A percentile compares a stretch with the other conserved stretches of the same genome.
These are phyloP conservation scores for Calonectria honghensis DNA, from an alignment of 2,329 filamentous ascomycete species.

Conservation along the genomic window DNA sequence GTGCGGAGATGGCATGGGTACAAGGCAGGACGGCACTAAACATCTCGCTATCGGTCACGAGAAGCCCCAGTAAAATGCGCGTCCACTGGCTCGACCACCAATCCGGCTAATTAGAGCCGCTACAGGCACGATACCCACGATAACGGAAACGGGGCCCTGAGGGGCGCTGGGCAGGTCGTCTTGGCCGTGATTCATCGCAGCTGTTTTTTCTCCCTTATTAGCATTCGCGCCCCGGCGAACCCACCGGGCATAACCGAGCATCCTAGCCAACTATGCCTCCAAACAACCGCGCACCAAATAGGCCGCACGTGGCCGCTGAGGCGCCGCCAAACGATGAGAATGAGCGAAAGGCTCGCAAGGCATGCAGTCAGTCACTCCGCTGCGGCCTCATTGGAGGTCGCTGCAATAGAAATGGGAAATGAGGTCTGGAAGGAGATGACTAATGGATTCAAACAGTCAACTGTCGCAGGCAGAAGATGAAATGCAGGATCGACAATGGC, in stretches of 20 bases:
- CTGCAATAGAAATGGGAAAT: background rate
- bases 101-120: constrained; percentile 7
- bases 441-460: constrained; percentile 21
- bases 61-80: constrained; percentile 3
- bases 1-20: constrained; percentile 16
- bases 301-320: background rate
- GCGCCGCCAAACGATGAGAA: background rate
- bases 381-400: background rate
- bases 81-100: background rate
- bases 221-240: constrained; percentile 6
- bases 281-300: constrained; percentile 3
- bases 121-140: background rate
- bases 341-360: constrained; percentile 30
- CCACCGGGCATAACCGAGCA: constrained; percentile 23
- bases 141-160: constrained; percentile 18
- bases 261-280: constrained; percentile 21
- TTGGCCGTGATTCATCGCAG: background rate
- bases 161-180: constrained; percentile 8
- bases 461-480: constrained; percentile 37
- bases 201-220: constrained; percentile 10
- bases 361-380: constrained; percentile 24
- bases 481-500: constrained; percentile 36
- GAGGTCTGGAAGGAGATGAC: background rate
- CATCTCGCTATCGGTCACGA: background rate
- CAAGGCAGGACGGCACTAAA: background rate